These are phyloP conservation scores for Raphidocelis subcapitata DNA, from an alignment of 139 green algal species.

Conservation along the genomic window DNA sequence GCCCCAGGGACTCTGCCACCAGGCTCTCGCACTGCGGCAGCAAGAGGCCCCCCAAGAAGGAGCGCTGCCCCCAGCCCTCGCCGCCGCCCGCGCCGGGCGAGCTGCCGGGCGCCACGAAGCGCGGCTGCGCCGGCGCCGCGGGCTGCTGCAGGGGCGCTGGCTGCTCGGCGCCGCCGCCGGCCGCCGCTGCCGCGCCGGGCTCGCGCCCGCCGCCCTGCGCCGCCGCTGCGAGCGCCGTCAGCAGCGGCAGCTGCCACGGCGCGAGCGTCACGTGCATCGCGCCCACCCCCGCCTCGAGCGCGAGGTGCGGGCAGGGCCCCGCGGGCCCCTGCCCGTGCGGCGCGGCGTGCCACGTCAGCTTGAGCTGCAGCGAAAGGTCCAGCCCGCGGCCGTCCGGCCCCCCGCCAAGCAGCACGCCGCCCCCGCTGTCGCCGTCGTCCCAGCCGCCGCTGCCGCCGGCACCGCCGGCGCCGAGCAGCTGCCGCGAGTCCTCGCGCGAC, in stretches of 20 bases:
- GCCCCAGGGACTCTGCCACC: slow-evolving; percentile 49
- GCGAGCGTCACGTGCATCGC: slow-evolving; percentile 28
- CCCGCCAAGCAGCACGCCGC: background rate
- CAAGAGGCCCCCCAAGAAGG: slow-evolving; percentile 57
- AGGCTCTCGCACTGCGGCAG: slow-evolving; percentile 52
- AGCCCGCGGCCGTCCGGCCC: background rate
- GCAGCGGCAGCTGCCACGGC: slow-evolving; percentile 36
- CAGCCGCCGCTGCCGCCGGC: background rate
- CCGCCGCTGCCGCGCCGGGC: no score
- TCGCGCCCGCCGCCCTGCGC: no score
- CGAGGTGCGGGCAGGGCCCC: background rate
- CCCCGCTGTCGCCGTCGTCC: background rate
- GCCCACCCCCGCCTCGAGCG: slow-evolving; percentile 5
- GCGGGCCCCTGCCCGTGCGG: slow-evolving; percentile 1
- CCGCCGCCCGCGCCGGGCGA: no score
- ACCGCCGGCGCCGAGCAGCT: background rate
- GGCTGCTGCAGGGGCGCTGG: no score
- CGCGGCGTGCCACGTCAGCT: slow-evolving; percentile 19
- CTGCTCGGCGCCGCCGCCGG: no score
- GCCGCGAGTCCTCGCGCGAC: no score
- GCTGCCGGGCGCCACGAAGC: no score
- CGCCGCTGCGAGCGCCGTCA: slow-evolving; percentile 8
- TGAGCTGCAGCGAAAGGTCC: slow-evolving; percentile 13
- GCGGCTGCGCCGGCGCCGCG: no score
- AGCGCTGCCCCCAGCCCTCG: slow-evolving; percentile 43